Percentiles rank a stretch among this genome's conserved stretches.
Conservation (phyloP, 345 rosid species). For the Populus euphratica region DNA sequence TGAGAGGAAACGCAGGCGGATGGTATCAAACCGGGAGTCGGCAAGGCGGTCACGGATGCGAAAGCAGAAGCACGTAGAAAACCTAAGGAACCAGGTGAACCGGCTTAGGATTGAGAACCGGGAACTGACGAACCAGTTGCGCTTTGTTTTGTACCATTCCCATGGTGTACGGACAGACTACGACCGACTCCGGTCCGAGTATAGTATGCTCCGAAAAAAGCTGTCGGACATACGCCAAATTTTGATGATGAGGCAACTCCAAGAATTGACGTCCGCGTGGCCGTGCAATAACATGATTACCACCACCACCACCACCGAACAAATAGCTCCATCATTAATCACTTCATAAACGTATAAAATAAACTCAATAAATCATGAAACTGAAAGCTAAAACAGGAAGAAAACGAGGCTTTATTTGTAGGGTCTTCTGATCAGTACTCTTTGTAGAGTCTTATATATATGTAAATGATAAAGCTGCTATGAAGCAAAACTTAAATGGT, state of each 20-base stretch:
- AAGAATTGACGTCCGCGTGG: slow-evolving; percentile 48
- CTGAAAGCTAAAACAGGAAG: slow-evolving; percentile 10
- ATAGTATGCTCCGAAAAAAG: slow-evolving; percentile 46
- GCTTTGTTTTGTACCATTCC: slow-evolving; percentile 37
- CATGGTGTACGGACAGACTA: slow-evolving; percentile 46
- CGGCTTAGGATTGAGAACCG: slow-evolving; percentile 62
- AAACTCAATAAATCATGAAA: slow-evolving; percentile 6
- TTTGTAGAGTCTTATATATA: no score
- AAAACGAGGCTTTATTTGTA: neutral
- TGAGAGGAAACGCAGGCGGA: slow-evolving; percentile 69
- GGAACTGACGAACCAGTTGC: slow-evolving; percentile 59
- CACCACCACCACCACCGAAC: slow-evolving; percentile 24
- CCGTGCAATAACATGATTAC: slow-evolving; percentile 38
- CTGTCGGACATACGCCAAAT: slow-evolving; percentile 51
- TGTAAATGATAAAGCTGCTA: slow-evolving; percentile 1
- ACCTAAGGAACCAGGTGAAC: slow-evolving; percentile 64
- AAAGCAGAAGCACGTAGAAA: slow-evolving; percentile 70
- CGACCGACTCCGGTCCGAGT: slow-evolving; percentile 57
- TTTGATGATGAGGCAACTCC: slow-evolving; percentile 50
- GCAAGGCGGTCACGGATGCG: slow-evolving; percentile 85
- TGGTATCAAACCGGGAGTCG: slow-evolving; percentile 89
- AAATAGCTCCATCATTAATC: slow-evolving; percentile 41
- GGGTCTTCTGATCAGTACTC: no score
- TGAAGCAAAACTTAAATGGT: slow-evolving; percentile 7
- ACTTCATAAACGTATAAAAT: slow-evolving; percentile 17